These are phyloP conservation scores for Astrothelium subdiscretum DNA, from an alignment of 495 filamentous ascomycete species.

Conservation along the genomic window DNA sequence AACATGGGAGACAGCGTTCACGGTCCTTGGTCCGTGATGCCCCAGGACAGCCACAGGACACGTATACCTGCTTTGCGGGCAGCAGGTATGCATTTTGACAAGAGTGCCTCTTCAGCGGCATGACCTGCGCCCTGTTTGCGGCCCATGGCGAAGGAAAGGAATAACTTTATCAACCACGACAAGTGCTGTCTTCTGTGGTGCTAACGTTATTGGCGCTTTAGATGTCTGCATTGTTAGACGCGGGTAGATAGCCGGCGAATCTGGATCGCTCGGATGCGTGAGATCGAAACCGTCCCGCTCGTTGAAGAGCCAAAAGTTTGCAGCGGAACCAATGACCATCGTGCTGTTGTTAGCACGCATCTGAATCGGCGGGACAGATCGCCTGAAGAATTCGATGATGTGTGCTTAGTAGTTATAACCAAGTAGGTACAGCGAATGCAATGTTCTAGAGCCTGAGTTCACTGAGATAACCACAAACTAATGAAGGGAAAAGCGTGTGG, in stretches of 20 bases:
- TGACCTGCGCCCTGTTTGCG: conserved; percentile 22
- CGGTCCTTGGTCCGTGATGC: conserved; percentile 43
- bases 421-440: too few species aligned
- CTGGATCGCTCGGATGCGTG: conserved; percentile 11
- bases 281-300: conserved; percentile 22
- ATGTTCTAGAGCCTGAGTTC: too few species aligned
- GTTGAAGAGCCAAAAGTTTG: conserved; percentile 23
- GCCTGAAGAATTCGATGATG: too few species aligned
- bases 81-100: conserved; percentile 31
- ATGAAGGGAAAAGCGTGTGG: too few species aligned
- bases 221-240: conserved; percentile 16
- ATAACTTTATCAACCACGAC: conserved; percentile 51
- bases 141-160: conserved; percentile 34
- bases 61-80: conserved; percentile 36
- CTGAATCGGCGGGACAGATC: too few species aligned
- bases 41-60: conserved; percentile 52
- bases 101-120: conserved; percentile 21
- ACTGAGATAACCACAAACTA: too few species aligned
- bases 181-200: conserved; percentile 35
- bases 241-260: conserved; percentile 3
- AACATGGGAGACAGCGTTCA: conserved; percentile 38
- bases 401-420: too few species aligned
- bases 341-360: too few species aligned
- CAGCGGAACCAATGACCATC: conserved; percentile 19
- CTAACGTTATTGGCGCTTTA: conserved; percentile 28